Percentiles rank a stretch among this genome's conserved stretches.
phyloP scores from a whole-genome alignment of 306 rosid species.

The Notholithocarpus densiflorus region DNA sequence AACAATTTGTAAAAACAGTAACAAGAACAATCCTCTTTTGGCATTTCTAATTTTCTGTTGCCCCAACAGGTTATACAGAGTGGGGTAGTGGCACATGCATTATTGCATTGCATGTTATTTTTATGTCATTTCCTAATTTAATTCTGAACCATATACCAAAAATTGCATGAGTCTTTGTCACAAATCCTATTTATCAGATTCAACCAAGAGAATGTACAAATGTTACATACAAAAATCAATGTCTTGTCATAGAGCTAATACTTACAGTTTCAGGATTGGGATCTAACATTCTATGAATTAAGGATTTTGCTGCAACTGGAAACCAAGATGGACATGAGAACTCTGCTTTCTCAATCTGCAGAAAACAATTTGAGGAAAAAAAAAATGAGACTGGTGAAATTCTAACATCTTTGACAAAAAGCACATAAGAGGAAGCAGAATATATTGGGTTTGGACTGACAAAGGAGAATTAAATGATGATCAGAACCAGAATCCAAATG shows the following conservation, averaged over 20 bases:
- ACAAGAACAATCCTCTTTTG: background rate
- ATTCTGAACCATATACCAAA: background rate
- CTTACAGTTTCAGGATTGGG: conserved; percentile 80
- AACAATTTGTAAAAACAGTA: background rate
- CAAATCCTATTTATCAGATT: background rate
- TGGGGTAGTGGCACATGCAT: background rate
- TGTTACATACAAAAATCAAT: background rate
- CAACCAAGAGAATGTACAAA: background rate
- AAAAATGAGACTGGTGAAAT: background rate
- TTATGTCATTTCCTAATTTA: background rate
- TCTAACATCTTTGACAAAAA: conserved; percentile 15
- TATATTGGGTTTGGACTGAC: background rate
- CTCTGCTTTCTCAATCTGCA: conserved; percentile 74
- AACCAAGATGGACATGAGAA: conserved; percentile 82
- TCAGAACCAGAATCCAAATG: background rate
- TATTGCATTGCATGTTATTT: background rate
- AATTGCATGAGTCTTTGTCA: background rate
- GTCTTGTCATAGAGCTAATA: conserved; percentile 21
- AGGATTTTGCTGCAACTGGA: conserved; percentile 76
- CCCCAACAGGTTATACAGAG: background rate
- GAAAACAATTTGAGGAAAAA: conserved; percentile 3
- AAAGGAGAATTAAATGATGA: background rate
- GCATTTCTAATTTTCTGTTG: background rate
- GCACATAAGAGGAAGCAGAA: background rate
- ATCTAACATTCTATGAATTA: conserved; percentile 65